phyloP scores from a whole-genome alignment of 1,284 basidiomycete species.

The Sphagnurus paluster region DNA sequence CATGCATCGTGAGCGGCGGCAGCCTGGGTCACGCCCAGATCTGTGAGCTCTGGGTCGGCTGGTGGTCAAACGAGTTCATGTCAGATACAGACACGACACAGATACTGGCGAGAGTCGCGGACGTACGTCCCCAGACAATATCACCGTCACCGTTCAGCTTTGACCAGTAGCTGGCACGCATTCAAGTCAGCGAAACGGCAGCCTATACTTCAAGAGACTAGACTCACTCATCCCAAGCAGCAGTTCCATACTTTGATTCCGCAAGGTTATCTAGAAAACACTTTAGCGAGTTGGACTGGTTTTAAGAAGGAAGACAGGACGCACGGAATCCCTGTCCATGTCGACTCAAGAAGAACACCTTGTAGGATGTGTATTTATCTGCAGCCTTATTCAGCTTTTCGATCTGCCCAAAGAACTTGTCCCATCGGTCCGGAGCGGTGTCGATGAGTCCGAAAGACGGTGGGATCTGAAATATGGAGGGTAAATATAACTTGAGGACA shows the following conservation, averaged over 20 bases:
- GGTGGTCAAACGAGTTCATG: not conserved
- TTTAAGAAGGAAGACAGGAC: conserved; percentile 24
- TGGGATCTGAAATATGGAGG: conserved; percentile 47
- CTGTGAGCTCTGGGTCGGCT: conserved; percentile 80
- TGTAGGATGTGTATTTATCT: conserved; percentile 44
- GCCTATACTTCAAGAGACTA: not conserved
- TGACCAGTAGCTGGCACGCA: conserved; percentile 61
- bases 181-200: not conserved
- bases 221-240: conserved; percentile 60
- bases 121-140: conserved; percentile 80
- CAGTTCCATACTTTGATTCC: conserved; percentile 67
- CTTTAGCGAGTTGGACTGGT: not conserved
- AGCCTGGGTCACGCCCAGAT: conserved; percentile 68
- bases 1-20: conserved; percentile 54
- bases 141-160: conserved; percentile 72
- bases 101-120: not conserved
- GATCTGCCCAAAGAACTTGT: conserved; percentile 43
- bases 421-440: conserved; percentile 52
- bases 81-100: not conserved
- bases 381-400: conserved; percentile 44
- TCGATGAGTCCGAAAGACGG: conserved; percentile 64
- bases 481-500: not conserved
- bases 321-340: conserved; percentile 75
- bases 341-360: conserved; percentile 66
- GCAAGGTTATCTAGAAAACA: conserved; percentile 61